Percentiles rank a stretch among this genome's conserved stretches.
Conservation (phyloP, 208 protist genomes). For the Trypanosoma rangeli region DNA sequence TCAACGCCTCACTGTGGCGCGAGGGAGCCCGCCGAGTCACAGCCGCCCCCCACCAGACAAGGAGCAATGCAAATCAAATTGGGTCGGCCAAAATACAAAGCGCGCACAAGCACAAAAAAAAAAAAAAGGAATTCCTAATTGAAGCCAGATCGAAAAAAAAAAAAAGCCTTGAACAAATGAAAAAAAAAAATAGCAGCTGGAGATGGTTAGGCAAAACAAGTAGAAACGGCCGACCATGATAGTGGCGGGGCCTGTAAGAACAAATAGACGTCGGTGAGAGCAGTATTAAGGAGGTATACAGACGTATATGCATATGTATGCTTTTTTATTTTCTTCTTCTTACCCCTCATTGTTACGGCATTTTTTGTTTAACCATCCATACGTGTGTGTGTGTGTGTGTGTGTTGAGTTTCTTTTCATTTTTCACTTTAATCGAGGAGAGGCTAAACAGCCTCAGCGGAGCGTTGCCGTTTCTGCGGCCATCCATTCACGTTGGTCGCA, state of each 20-base stretch:
- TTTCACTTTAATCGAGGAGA: not conserved
- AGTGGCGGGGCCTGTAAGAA: too few relatives aligned
- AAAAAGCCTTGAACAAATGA: too few relatives aligned
- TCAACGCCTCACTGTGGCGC: not conserved
- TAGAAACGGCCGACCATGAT: too few relatives aligned
- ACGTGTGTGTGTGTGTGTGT: not conserved
- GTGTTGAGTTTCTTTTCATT: constrained; percentile 1
- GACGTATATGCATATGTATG: not conserved
- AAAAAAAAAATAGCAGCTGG: too few relatives aligned
- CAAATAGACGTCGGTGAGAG: too few relatives aligned
- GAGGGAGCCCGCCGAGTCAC: not conserved
- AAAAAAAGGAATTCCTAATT: too few relatives aligned
- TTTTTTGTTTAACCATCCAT: not conserved
- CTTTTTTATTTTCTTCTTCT: not conserved
- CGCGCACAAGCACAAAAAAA: too few relatives aligned
- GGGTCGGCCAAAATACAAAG: too few relatives aligned
- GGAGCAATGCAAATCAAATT: not conserved
- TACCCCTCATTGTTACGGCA: not conserved
- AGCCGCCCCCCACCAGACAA: not conserved
- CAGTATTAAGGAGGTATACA: too few relatives aligned
- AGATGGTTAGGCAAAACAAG: too few relatives aligned
- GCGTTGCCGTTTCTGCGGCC: constrained; percentile 11
- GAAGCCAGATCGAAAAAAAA: too few relatives aligned
- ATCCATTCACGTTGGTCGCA: not conserved
- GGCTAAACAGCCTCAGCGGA: constrained; percentile 14